A percentile compares a stretch with the other conserved stretches of the same genome.
Conservation (phyloP, 1,139 yeast genomes). For the Diutina sp. region DNA sequence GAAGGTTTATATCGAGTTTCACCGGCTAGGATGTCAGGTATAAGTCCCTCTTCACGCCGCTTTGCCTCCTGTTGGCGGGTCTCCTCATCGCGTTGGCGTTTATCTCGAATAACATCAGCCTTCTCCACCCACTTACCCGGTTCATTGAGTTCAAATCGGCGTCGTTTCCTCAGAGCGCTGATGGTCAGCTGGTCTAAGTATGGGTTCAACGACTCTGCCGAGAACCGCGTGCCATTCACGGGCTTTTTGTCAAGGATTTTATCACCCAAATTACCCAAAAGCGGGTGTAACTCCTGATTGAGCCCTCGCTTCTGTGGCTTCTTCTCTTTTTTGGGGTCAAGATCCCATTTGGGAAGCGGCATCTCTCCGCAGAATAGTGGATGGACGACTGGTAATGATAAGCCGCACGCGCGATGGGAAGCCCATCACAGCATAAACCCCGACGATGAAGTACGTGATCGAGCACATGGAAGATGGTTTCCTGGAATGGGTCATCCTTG, state of each 20-base stretch:
- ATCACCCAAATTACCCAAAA: constrained; percentile 23
- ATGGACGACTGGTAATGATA: not conserved
- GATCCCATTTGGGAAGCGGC: not conserved
- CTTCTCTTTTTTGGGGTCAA: not conserved
- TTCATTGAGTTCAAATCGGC: constrained; percentile 38
- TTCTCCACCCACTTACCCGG: constrained; percentile 49
- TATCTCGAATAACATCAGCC: constrained; percentile 39
- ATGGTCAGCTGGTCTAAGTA: constrained; percentile 34
- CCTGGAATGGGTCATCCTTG: constrained; percentile 90
- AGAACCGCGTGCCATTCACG: constrained; percentile 22
- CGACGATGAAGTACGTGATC: constrained; percentile 69
- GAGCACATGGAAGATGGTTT: constrained; percentile 98
- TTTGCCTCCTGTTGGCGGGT: constrained; percentile 12
- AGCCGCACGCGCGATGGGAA: not conserved
- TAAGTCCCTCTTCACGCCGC: constrained; percentile 27
- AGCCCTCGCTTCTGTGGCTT: not conserved
- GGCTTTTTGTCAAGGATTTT: constrained; percentile 14
- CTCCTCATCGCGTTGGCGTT: constrained; percentile 18
- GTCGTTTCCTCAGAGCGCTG: constrained; percentile 2
- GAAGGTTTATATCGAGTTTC: constrained; percentile 37
- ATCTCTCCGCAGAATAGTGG: not conserved
- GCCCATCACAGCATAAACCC: not conserved
- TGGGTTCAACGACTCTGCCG: constrained; percentile 39
- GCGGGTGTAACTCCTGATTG: constrained; percentile 46
- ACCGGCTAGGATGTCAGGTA: constrained; percentile 33